Evolutionary conservation across 2,329 filamentous ascomycete genomes (phyloP), one percentile per base, ranked within the genome.

Genomic region (Leptographium galeiforme): DNA sequence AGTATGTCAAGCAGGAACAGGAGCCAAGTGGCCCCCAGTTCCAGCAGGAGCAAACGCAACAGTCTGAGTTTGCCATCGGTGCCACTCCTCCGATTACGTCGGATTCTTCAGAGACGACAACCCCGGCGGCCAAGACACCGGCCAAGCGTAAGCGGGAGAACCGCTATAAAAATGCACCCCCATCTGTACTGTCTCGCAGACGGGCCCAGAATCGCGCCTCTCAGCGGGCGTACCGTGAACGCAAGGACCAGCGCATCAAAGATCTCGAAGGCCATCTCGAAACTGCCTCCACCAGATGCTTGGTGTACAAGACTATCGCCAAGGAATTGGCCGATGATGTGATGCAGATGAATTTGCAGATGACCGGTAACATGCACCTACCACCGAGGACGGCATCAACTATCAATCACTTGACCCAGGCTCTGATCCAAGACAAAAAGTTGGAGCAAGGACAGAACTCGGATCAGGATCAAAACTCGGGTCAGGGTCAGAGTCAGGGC

Each of bases 241-340:
- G 79, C 52, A 82, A 82, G 61, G 78, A 84, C 61, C 79, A 82
- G 63, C 76, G 81, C 57, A 82, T 82, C 61, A 76, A 76, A 56
- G 80, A 84, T 59, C 73, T 84, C 19, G 80, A 84, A 70, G 34
- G 34, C 8, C 34, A 8, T 36, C 12, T 36, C 34, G 8, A 36
- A 36, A 25, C 25, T 3, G 5, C 25, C 25, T 25, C 25, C 25
- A 25, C 3, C 3, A 25, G 25, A 25, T 25, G 25, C 25, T 5
- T 25, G 25, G 25, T 25, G 25, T 25, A 25, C 25, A 25, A 25
- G 25, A 25, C 25, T 3, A 25, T 25, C 25, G 25, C 25, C 25
- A 25, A 25, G 25, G 25, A 25, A 25, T 5, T 25, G 25, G 25
- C 25, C 25, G 25, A 25, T 25, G 25, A 25, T 25, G 2, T 25